Evolutionary conservation across 169 alveolate species (phyloP).

Genomic region (Plasmodium berghei): DNA sequence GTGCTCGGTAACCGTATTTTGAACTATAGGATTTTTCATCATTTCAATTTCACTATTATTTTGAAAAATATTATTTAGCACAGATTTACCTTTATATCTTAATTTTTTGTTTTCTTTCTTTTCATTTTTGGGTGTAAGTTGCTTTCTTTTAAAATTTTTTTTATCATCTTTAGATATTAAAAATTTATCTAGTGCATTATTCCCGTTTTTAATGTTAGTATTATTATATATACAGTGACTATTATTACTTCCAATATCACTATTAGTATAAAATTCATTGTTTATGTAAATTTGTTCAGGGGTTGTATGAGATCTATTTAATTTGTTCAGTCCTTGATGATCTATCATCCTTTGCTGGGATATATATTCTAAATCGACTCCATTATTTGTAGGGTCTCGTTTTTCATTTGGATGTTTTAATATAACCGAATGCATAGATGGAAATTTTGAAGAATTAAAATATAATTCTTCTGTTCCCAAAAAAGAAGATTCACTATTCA

Average conservation of each 20-base stretch:
- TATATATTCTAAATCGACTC: too few relatives aligned
- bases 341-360: neutral
- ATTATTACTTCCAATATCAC: constrained; percentile 10
- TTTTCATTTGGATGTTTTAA: constrained; percentile 12
- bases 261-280: constrained; percentile 11
- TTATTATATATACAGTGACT: neutral
- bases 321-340: constrained; percentile 8
- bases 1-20: too few relatives aligned
- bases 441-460: constrained; percentile 63
- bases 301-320: constrained; percentile 48
- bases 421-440: constrained; percentile 71
- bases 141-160: constrained; percentile 19
- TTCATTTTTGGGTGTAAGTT: constrained; percentile 1
- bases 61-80: too few relatives aligned
- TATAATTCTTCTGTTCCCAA: constrained; percentile 68
- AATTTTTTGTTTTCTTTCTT: neutral
- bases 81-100: neutral
- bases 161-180: neutral
- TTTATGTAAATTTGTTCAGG: constrained; percentile 21
- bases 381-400: neutral
- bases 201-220: neutral
- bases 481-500: constrained; percentile 58
- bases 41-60: too few relatives aligned
- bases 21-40: too few relatives aligned
- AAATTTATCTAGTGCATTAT: neutral